phyloP scores from a whole-genome alignment of 257 asterid genomes.

The Solanum chilense region DNA sequence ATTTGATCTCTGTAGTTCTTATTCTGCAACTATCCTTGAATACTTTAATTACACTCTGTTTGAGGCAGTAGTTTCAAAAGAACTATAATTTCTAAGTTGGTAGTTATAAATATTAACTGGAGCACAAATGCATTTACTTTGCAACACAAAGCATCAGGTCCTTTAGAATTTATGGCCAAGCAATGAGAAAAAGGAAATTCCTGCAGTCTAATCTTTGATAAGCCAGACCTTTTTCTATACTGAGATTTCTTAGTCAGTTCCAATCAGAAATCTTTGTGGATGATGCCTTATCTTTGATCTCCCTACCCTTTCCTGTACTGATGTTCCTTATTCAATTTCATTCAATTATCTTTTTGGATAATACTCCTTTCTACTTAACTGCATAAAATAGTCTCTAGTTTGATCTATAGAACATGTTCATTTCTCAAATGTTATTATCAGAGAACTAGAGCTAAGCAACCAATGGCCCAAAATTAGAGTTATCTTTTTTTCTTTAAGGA shows the following conservation, averaged over 20 bases:
- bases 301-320: background rate
- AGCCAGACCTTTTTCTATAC: background rate
- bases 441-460: background rate
- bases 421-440: background rate
- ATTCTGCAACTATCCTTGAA: background rate
- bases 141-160: background rate
- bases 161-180: background rate
- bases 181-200: background rate
- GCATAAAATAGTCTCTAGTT: background rate
- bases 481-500: background rate
- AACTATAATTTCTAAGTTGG: background rate
- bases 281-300: background rate
- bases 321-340: background rate
- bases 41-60: background rate
- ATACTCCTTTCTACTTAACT: background rate
- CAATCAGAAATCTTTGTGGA: background rate
- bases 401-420: background rate
- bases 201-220: background rate
- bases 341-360: background rate
- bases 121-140: background rate
- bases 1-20: background rate
- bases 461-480: background rate
- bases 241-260: background rate
- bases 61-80: background rate
- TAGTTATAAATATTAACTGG: background rate